Base-by-base conservation (phyloP, 805 yeast species). In the Ogataea methylovora region DNA sequence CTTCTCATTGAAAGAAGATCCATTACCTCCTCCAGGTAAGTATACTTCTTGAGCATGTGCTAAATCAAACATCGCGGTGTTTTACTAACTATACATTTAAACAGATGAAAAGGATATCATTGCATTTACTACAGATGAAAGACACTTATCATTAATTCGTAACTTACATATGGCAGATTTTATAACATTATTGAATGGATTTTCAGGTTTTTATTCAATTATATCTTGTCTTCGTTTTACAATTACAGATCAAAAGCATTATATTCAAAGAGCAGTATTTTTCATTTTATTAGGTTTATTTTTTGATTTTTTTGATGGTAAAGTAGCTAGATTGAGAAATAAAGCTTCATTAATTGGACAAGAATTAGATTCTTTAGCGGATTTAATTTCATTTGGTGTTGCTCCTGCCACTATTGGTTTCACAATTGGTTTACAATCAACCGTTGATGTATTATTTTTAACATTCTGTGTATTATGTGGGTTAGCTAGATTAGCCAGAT, bases 351-450 rank as follows among this genome's bases (percentile, higher is more conserved):
- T 92, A 36, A 84, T 92, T 84, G 98, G 98, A 40, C 97, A 92
- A 61, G 98, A 92, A 63, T 73, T 92, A 50, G 98, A 92, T 56
- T 88, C 97, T 1, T 71, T 92, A 48, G 98, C 98, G 16, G 98
- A 92, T 61, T 73, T 92, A 50, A 74, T 90, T 24, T 84, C 95
- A 10, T 92, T 92, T 56, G 94, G 97, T 42, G 95, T 90, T 23
- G 88, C 95, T 2, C 98, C 98, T 2, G 95, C 96, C 7, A 70
- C 86, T 12, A 79, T 85, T 56, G 98, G 94, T 4, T 92, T 87
- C 57, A 77, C 88, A 30, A 74, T 88, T 52, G 98, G 98, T 4
- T 76, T 88, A 55, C 84, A 84, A 51, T 66, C 95, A 5, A 82
- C 94, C 0, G 54, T 79, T 12, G 98, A 92, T 54, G 83, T 79